phyloP scores from a whole-genome alignment of 257 asterid genomes.

The Scutellaria baicalensis region DNA sequence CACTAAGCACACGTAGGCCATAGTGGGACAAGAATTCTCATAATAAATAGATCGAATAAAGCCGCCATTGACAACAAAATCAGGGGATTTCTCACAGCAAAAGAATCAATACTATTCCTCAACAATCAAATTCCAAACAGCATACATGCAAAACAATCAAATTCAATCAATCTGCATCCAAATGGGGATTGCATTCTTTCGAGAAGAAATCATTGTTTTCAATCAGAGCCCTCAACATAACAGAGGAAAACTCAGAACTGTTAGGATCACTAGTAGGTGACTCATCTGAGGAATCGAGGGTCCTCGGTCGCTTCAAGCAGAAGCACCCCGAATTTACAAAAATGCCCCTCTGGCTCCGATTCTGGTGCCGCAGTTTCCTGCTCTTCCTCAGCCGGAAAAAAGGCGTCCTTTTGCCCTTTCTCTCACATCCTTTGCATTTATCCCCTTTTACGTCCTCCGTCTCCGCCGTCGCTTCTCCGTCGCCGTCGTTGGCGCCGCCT shows the following conservation, averaged over 20 bases:
- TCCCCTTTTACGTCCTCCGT: constrained; percentile 14
- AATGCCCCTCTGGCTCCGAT: constrained; percentile 36
- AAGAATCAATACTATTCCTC: not conserved
- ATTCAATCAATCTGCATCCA: constrained; percentile 15
- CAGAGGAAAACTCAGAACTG: constrained; percentile 53
- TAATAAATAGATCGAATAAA: not conserved
- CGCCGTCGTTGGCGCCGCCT: constrained; percentile 21
- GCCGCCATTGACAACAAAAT: not conserved
- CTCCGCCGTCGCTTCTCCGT: constrained; percentile 17
- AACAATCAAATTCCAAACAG: constrained; percentile 8
- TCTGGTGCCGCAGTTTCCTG: constrained; percentile 24
- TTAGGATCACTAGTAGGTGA: constrained; percentile 87
- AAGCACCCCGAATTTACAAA: constrained; percentile 34
- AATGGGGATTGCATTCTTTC: constrained; percentile 74
- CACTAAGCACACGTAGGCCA: not conserved
- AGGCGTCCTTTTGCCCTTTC: constrained; percentile 28
- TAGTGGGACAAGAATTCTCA: not conserved
- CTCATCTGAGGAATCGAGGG: constrained; percentile 58
- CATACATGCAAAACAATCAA: constrained; percentile 12
- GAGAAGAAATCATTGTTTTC: constrained; percentile 80
- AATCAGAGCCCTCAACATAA: constrained; percentile 57
- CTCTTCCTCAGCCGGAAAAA: constrained; percentile 45
- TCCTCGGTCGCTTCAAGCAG: constrained; percentile 42
- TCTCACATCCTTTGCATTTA: constrained; percentile 16
- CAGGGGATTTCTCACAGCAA: not conserved